Evolutionary conservation across 78 protist genomes (phyloP).

Genomic region (Dictyostelium firmibasis): DNA sequence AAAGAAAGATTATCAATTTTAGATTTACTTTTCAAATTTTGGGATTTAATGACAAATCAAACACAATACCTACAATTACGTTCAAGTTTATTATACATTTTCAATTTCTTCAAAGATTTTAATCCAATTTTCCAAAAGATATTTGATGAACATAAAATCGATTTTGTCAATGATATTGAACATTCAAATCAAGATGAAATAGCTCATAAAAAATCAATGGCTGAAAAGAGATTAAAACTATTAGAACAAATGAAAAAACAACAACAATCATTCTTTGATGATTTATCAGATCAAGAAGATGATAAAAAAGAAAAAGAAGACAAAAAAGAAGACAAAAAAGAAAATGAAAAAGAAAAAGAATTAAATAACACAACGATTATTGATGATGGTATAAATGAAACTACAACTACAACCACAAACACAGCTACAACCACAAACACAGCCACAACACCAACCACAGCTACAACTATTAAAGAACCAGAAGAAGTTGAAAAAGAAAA

Average conservation of each 20-base stretch:
- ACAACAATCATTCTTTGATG: slow-evolving; percentile 33
- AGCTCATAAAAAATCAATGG: slow-evolving; percentile 36
- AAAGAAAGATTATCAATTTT: slow-evolving; percentile 12
- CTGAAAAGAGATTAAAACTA: slow-evolving; percentile 39
- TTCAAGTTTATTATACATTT: slow-evolving; percentile 11
- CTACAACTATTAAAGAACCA: neutral
- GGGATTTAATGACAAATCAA: slow-evolving; percentile 37
- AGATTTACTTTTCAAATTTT: slow-evolving; percentile 30
- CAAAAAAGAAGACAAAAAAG: neutral
- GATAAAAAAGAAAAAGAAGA: neutral
- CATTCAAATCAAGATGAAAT: neutral
- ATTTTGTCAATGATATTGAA: neutral
- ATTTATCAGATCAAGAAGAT: neutral
- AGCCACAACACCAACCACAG: neutral
- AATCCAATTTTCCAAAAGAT: neutral
- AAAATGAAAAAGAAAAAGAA: neutral
- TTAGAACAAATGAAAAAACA: slow-evolving; percentile 52
- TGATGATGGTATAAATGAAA: neutral
- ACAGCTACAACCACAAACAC: no score
- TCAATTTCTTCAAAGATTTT: neutral
- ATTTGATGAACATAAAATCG: neutral
- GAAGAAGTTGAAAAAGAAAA: neutral
- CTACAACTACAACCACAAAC: neutral
- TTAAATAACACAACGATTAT: neutral
- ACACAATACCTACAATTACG: slow-evolving; percentile 23